Evolutionary conservation across 2,329 filamentous ascomycete species (phyloP).

Genomic region (Pyrenophora graminea): DNA sequence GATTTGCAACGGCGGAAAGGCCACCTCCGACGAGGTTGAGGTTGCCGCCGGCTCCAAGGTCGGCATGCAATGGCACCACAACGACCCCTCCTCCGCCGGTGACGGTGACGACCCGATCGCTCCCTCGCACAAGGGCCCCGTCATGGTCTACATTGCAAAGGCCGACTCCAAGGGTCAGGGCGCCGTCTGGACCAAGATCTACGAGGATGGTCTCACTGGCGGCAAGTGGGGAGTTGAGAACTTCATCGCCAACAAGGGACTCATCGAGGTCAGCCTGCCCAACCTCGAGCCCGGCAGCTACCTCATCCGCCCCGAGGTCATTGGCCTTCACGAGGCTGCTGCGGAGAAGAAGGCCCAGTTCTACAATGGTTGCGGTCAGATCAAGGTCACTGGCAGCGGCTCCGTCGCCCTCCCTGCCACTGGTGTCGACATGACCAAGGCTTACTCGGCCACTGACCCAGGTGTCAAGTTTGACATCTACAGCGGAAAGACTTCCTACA

Average conservation of each 20-base stretch:
- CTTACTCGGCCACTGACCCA: constrained; percentile 47
- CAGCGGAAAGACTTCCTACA: constrained; percentile 37
- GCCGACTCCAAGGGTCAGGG: constrained; percentile 51
- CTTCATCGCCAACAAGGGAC: constrained; percentile 48
- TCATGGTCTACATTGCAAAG: constrained; percentile 58
- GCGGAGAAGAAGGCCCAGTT: constrained; percentile 46
- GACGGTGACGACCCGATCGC: constrained; percentile 58
- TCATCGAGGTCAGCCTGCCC: constrained; percentile 47
- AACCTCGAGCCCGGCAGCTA: constrained; percentile 46
- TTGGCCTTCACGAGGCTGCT: constrained; percentile 49
- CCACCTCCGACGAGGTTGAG: constrained; percentile 47
- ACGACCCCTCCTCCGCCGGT: constrained; percentile 38
- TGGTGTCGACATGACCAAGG: constrained; percentile 52
- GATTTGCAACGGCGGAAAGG: constrained; percentile 43
- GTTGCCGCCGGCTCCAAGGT: constrained; percentile 56
- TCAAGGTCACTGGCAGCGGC: constrained; percentile 44
- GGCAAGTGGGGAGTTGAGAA: constrained; percentile 47
- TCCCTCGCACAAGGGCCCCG: constrained; percentile 56
- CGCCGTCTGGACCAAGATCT: constrained; percentile 56
- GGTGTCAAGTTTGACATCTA: constrained; percentile 51
- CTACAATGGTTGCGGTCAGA: constrained; percentile 51
- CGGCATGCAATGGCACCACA: constrained; percentile 56
- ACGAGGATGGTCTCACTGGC: constrained; percentile 42
- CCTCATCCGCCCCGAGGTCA: constrained; percentile 50
- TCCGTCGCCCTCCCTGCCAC: constrained; percentile 32